Evolutionary conservation across 2,329 filamentous ascomycete species (phyloP).

Genomic region (Trichophyton simii): DNA sequence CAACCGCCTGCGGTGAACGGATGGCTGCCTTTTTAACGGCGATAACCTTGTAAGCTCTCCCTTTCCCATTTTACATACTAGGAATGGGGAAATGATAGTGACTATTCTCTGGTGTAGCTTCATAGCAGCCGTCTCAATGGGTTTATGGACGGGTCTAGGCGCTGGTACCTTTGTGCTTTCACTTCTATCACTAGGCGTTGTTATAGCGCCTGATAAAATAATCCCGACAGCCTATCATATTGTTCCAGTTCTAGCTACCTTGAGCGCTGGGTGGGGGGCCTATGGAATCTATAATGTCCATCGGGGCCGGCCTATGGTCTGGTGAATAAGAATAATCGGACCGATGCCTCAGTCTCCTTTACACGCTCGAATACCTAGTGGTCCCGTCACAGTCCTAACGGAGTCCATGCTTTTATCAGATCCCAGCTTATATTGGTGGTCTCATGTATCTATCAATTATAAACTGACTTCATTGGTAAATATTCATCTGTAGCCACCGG

Average conservation of each 20-base stretch:
- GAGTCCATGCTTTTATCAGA: no score
- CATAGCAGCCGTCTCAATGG: not conserved
- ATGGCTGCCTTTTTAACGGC: not conserved
- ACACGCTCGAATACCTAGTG: not conserved
- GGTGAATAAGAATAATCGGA: not conserved
- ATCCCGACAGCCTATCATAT: not conserved
- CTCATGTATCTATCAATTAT: no score
- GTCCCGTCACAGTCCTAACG: not conserved
- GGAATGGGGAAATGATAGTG: not conserved
- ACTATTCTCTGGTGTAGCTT: not conserved
- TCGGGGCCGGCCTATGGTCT: not conserved
- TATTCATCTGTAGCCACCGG: not conserved
- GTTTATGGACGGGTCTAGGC: not conserved
- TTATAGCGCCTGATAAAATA: not conserved
- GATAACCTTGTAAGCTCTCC: not conserved
- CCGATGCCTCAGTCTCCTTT: no score
- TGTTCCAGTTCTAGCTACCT: not conserved
- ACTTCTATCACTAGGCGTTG: not conserved
- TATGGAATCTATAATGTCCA: not conserved
- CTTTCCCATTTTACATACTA: not conserved
- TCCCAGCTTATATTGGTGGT: no score
- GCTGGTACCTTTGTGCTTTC: not conserved
- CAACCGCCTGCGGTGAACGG: not conserved
- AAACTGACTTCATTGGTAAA: no score
- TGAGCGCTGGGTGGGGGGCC: not conserved